Base-by-base conservation (phyloP, 164 flowering plant species). In the Chimonanthus salicifolius region DNA sequence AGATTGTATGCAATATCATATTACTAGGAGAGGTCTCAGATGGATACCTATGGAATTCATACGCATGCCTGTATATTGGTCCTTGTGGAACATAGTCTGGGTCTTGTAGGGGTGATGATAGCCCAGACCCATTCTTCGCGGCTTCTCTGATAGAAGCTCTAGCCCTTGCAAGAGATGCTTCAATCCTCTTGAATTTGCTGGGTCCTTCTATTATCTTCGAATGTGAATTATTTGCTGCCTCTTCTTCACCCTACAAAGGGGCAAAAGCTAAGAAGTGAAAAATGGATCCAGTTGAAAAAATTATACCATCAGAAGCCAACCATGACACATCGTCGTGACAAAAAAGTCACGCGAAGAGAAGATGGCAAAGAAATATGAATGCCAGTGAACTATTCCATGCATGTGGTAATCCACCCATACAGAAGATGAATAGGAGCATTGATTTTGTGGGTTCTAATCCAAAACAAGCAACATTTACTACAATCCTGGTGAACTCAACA, bases 41-140 rank as follows among this genome's bases (percentile, higher is more conserved):
- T 15, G 3, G n/a, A 3, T 75, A 83, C 84, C 85, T 78, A 50
- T 83, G 84, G 58, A 83, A 83, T 7, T 76, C 78, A 50, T 51
- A 73, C 43, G 87, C 47, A 70, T 83, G 83, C 77, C 75, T 69
- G 67, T 83, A 85, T 62, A 83, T 77, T 7, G 87, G 85, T 54
- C 87, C 84, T 2, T 16, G 18, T 58, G 85, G 85, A 47, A 76
- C 46, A 49, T 79, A 80, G 49, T 84, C 83, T 3, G 73, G 74
- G 63, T 85, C 84, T 4, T 0, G 15, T 7, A n/a, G 51, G 8
- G 72, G 10, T 15, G 68, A 20, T 8, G 54, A 60, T 44, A 15
- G n/a, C 45, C 71, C 67, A 60, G 65, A 76, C 7, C 73, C 65
- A 21, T 20, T 54, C 44, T 48, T 20, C 13, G 76, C 49, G n/a